Evolutionary conservation across 2,329 filamentous ascomycete species (phyloP).

Genomic region (Phaeosphaeriaceae sp.): DNA sequence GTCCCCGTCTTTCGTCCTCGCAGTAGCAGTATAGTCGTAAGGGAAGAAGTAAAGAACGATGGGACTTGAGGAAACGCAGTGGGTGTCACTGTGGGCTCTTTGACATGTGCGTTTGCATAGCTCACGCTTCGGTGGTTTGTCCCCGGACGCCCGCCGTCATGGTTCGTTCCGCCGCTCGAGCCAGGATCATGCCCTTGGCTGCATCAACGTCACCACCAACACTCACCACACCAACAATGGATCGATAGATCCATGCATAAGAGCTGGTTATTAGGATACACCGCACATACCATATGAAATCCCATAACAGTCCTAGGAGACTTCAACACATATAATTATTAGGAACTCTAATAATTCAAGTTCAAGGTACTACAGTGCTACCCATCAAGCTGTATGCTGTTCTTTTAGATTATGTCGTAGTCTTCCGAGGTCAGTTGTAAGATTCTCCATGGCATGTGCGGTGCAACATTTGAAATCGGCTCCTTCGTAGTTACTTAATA

Average conservation of each 20-base stretch:
- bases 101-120: conserved; percentile 17
- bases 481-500: too few relatives aligned
- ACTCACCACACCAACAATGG: background rate
- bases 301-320: too few relatives aligned
- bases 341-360: background rate
- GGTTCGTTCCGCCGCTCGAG: conserved; percentile 26
- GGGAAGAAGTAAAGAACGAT: background rate
- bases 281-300: too few relatives aligned
- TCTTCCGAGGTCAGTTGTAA: too few relatives aligned
- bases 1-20: background rate
- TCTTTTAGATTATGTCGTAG: too few relatives aligned
- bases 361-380: too few relatives aligned
- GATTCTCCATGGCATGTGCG: too few relatives aligned
- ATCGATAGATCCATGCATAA: too few relatives aligned
- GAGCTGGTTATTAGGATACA: too few relatives aligned
- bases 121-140: conserved; percentile 19
- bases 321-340: too few relatives aligned
- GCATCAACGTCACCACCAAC: conserved; percentile 19
- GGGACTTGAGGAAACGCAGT: background rate
- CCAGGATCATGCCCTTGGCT: conserved; percentile 25
- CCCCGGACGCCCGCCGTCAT: conserved; percentile 32
- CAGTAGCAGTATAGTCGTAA: background rate
- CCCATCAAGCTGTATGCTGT: too few relatives aligned
- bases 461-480: too few relatives aligned
- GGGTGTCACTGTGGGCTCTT: conserved; percentile 6